Base-by-base conservation (phyloP, 805 yeast species). In the Cyberlindnera maritima region DNA sequence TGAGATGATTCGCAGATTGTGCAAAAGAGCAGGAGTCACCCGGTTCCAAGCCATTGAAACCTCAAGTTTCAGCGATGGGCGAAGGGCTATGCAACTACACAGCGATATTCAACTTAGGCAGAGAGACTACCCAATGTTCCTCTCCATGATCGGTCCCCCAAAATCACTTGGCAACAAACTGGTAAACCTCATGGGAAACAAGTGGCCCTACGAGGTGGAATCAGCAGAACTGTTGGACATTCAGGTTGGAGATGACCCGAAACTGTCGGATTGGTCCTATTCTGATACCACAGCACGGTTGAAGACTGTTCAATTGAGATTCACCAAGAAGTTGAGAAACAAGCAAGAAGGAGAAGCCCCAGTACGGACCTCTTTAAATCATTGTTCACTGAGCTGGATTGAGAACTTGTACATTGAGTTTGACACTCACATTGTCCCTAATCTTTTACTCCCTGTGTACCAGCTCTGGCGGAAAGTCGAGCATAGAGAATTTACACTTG, bases 371-470 rank as follows among this genome's bases (percentile, higher is more conserved):
- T 6, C 5, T 18, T 8, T n/a, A 6, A 21, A 21, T 21, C 25
- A 21, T 21, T 6, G 25, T 21, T 5, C 25, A 6, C 13, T 38
- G 15, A 18, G 6, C 5, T 15, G 5, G 7, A 17, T 38, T 5
- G 9, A 28, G 9, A 17, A 15, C 9, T 17, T 26, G 13, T 38
- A 38, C 20, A n/a, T 38, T 17, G 34, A 38, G 41, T 38, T 38
- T 18, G 41, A 38, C 33, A 38, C 41, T n/a, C 41, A 38, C 19
- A 28, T 28, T 10, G 23, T 38, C 15, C 41, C 41, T 3, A 11
- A 38, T 7, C 2, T 26, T 4, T 26, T 17, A 26, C 7, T 26
- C n/a, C 10, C 10, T 6, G 3, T 26, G n/a, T 26, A 26, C 34
- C 15, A 17, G 15, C n/a, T 4, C 15, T 28, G 25, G 25, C 26